Evolutionary conservation across 352 stramenopile species (phyloP).

Genomic region (Globisporangium abappressorium): DNA sequence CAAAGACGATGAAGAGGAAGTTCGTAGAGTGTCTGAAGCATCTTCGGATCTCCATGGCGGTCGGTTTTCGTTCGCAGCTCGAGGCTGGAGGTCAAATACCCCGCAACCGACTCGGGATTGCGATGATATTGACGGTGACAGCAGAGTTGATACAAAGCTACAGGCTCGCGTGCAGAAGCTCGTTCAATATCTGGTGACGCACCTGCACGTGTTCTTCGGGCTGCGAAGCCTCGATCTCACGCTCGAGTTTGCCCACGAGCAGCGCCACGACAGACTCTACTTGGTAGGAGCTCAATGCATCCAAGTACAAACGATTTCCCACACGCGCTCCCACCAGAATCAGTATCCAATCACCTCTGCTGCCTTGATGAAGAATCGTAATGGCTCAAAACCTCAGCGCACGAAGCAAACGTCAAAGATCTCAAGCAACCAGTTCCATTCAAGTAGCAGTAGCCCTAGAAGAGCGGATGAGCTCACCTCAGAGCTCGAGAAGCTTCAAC

Average conservation of each 20-base stretch:
- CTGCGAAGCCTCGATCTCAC: slow-evolving; percentile 8
- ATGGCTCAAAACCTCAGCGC: neutral
- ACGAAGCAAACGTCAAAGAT: neutral
- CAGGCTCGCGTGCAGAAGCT: neutral
- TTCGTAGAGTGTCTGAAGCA: neutral
- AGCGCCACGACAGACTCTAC: slow-evolving; percentile 2
- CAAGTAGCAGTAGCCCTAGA: slow-evolving; percentile 1
- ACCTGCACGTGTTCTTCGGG: slow-evolving; percentile 18
- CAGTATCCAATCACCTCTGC: neutral
- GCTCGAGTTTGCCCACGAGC: slow-evolving; percentile 10
- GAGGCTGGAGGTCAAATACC: neutral
- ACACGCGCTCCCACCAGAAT: neutral
- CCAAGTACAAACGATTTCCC: neutral
- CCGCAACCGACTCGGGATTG: neutral
- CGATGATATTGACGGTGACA: neutral
- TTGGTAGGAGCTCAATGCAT: slow-evolving; percentile 19
- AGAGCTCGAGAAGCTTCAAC: neutral
- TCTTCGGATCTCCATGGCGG: neutral
- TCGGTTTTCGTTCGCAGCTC: slow-evolving; percentile 4
- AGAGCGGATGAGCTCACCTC: neutral
- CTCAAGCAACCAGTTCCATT: neutral
- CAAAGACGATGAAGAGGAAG: neutral
- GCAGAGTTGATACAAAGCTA: neutral
- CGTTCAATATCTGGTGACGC: neutral
- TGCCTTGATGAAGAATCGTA: neutral